phyloP scores from a whole-genome alignment of 345 rosid species.

The Brassica juncea region DNA sequence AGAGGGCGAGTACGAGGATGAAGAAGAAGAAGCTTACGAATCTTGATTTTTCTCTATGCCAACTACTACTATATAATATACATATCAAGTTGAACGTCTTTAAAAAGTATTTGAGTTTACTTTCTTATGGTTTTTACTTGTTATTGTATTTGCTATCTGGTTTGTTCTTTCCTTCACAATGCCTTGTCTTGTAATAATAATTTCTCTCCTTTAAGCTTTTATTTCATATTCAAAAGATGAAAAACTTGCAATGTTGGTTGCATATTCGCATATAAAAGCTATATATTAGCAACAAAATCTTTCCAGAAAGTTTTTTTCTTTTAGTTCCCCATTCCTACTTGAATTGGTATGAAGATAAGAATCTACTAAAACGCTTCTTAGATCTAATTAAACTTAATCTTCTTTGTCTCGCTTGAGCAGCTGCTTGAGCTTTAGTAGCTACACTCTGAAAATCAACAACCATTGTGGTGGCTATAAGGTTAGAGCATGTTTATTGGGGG shows the following conservation, averaged over 20 bases:
- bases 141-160: conserved; percentile 24
- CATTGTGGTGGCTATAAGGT: background rate
- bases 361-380: conserved; percentile 12
- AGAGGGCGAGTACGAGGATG: conserved; percentile 79
- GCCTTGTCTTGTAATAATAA: conserved; percentile 24
- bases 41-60: conserved; percentile 18
- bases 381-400: conserved; percentile 30
- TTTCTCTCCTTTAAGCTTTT: background rate
- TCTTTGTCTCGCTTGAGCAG: conserved; percentile 38
- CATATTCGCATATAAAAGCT: conserved; percentile 11
- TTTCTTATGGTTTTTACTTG: conserved; percentile 4
- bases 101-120: conserved; percentile 1
- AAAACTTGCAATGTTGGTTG: conserved; percentile 9
- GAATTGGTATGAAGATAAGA: conserved; percentile 6
- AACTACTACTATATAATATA: conserved; percentile 8
- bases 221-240: background rate
- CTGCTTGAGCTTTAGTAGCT: conserved; percentile 1
- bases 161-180: conserved; percentile 20
- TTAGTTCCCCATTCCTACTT: background rate
- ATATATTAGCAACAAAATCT: background rate
- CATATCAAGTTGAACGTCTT: conserved; percentile 15
- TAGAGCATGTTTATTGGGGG: no score
- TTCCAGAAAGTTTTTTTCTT: background rate
- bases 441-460: conserved; percentile 2
- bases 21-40: conserved; percentile 47